Evolutionary conservation across 306 rosid genomes (phyloP), one percentile per base, ranked within the genome.

Genomic region (Cicer pinnatifidum): DNA sequence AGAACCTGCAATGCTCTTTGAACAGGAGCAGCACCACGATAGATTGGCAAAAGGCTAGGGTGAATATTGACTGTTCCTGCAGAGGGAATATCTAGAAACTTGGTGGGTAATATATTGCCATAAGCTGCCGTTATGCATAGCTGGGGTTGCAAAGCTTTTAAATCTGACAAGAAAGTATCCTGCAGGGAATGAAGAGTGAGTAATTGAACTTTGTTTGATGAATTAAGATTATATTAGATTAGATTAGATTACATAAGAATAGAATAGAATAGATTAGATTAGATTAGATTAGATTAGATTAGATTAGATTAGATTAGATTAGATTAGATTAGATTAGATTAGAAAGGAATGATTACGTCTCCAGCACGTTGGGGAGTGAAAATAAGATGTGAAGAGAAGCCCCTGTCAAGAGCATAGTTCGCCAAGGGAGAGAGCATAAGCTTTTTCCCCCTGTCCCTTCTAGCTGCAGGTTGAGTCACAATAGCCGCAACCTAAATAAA

Each of bases 1-100:
- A 65, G 28, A 65, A 93, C 97, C 98, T 89, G 97, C 81, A 93
- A 77, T 23, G 98, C 94, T 82, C 97, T 82, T 84, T 93, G 98
- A 73, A 93, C 98, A 46, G 97, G 98, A 48, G 98, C 97, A 73
- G 96, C 97, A 66, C 98, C 97, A 19, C 98, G 92, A 70, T 93
- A 93, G 76, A 85, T 68, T 3, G 98, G 98, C 81, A 91, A 80
- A 69, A 89, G 73, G 72, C 94, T 93, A 44, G 98, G 98, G 84
- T 93, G 98, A 72, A 93, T 83, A 66, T 93, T 93, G 65, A 93
- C 96, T 0, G 97, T 93, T 69, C 98, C 97, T 93, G 87, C 75
- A 5, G 75, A 17, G 8, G 85, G 87, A 74, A 81, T 73, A 59
- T 84, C 19, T 6, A 84, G 73, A 78, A 84, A 81, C 37, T 81